Base-by-base conservation (phyloP, 495 filamentous ascomycete genomes). In the Hypoxylon perforatum region DNA sequence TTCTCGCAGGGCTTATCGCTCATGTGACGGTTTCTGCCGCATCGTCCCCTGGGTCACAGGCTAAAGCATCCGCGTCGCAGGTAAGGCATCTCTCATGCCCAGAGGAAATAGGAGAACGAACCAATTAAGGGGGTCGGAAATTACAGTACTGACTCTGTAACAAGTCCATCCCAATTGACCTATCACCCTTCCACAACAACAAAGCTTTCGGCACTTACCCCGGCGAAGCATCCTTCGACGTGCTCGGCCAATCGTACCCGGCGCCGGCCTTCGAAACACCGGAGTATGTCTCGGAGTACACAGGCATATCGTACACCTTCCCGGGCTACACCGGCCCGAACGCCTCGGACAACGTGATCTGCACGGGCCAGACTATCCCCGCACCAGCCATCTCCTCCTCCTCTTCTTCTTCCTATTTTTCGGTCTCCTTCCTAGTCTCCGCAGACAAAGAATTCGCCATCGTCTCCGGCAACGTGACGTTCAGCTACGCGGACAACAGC, bases 381-480 rank as follows among this genome's bases (percentile, higher is more conserved):
- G 76, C 82, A 1, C 73, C 79, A 0, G 33, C 42, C 21, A 61
- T 55, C 0, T 62, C 67, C n/a, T n/a, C n/a, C n/a, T n/a, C n/a
- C n/a, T n/a, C n/a, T n/a, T n/a, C n/a, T n/a, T n/a, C n/a, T n/a
- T n/a, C n/a, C 39, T 81, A 82, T 36, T 80, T 85, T 69, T 81
- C 80, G 21, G 78, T 73, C 22, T 81, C 82, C 22, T 81, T 85
- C 73, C 75, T 85, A 10, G 70, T 81, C 1, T 73, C 84, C 15
- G 63, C 63, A 5, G 73, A 76, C 22, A 76, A 78, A 1, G 81
- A 86, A 63, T 61, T 67, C 25, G 80, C 70, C 9, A 81, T 75
- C 21, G 78, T 80, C 1, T 70, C 78, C 25, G 81, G 78, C 0
- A 78, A 76, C 21, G 72, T 85, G 17, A 82, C 77, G 4, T 80